phyloP scores from a whole-genome alignment of 768 basidiomycete genomes.

The Termitomyces titanicus region DNA sequence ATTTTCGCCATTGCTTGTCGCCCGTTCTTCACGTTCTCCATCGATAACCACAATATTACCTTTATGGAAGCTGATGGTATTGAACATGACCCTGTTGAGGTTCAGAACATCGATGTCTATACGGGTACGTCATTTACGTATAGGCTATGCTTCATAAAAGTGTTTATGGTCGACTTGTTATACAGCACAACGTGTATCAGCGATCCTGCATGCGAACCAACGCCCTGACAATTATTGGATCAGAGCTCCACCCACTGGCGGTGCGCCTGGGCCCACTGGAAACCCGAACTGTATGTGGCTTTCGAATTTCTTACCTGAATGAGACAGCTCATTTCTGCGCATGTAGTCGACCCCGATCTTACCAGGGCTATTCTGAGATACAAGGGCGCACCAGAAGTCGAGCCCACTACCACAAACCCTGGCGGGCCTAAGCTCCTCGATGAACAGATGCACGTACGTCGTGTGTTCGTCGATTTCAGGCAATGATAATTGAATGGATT shows the following conservation, averaged over 20 bases:
- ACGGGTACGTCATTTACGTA: slow-evolving; percentile 24
- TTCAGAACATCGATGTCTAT: slow-evolving; percentile 41
- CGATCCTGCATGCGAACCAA: slow-evolving; percentile 38
- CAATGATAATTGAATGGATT: background rate
- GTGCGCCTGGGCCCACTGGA: slow-evolving; percentile 11
- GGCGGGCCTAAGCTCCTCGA: slow-evolving; percentile 17
- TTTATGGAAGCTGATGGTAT: slow-evolving; percentile 40
- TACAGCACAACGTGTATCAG: slow-evolving; percentile 32
- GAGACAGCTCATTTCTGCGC: background rate
- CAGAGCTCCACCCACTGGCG: slow-evolving; percentile 24
- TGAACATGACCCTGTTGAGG: slow-evolving; percentile 32
- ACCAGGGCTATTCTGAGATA: slow-evolving; percentile 32
- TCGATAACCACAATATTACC: slow-evolving; percentile 31
- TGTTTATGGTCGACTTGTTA: background rate
- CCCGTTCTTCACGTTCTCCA: slow-evolving; percentile 34
- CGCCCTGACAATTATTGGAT: slow-evolving; percentile 44
- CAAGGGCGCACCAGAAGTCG: slow-evolving; percentile 21
- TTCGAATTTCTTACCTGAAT: background rate
- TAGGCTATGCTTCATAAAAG: background rate
- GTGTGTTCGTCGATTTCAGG: background rate
- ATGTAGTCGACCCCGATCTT: slow-evolving; percentile 18
- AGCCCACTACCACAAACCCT: slow-evolving; percentile 22
- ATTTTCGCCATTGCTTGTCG: slow-evolving; percentile 45
- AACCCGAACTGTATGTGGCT: slow-evolving; percentile 20
- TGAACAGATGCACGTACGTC: slow-evolving; percentile 21